Percentiles rank a stretch among this genome's conserved stretches.
These are phyloP conservation scores for Apophysomyces trapeziformis DNA, from an alignment of 371 early-diverging fungal species.

Conservation along the genomic window DNA sequence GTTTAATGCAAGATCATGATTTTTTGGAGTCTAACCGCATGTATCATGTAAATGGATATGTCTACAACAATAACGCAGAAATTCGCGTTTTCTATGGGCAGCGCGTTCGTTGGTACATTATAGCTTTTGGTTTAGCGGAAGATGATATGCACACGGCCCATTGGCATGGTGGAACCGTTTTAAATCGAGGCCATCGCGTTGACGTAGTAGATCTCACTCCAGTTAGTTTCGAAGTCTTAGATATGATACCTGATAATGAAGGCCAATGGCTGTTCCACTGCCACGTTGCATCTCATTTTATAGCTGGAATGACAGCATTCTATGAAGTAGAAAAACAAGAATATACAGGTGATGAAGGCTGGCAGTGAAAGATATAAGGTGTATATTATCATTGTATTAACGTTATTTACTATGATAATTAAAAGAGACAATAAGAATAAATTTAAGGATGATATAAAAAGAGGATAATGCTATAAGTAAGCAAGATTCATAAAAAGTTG, in stretches of 20 bases:
- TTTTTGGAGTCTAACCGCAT: constrained; percentile 54
- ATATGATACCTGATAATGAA: constrained; percentile 58
- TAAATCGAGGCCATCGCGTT: constrained; percentile 48
- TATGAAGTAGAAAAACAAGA: constrained; percentile 52
- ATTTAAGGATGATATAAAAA: no score
- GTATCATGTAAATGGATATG: constrained; percentile 57
- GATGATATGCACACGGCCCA: constrained; percentile 58
- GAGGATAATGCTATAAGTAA: no score
- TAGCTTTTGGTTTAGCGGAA: constrained; percentile 43
- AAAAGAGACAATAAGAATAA: no score
- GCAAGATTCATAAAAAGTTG: no score
- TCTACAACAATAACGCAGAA: constrained; percentile 50
- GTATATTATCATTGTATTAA: no score
- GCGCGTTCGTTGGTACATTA: constrained; percentile 53
- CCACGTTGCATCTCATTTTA: constrained; percentile 53
- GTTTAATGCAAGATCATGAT: constrained; percentile 18
- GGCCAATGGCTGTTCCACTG: constrained; percentile 62
- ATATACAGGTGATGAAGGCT: constrained; percentile 52
- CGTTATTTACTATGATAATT: no score
- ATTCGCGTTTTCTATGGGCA: constrained; percentile 42
- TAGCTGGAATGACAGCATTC: constrained; percentile 52
- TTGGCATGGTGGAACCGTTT: constrained; percentile 56
- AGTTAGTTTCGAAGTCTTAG: constrained; percentile 44
- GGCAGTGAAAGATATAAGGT: constrained; percentile 17
- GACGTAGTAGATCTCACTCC: constrained; percentile 55